phyloP scores from a whole-genome alignment of 805 yeast genomes.

The Dipodascopsis tothii region DNA sequence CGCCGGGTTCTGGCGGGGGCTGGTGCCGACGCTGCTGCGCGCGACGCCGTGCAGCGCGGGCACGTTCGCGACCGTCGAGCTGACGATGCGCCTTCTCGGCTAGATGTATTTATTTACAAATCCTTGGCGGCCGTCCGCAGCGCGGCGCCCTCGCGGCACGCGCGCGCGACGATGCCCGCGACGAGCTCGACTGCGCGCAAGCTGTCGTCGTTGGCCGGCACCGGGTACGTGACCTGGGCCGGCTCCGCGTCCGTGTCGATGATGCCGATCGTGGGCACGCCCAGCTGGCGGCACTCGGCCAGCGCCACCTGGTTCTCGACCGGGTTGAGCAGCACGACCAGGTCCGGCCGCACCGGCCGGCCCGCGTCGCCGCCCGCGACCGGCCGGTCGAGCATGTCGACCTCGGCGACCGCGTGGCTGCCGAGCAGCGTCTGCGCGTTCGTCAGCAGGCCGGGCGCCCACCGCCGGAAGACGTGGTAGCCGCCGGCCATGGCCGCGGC shows the following conservation, averaged over 20 bases:
- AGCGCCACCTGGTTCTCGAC: constrained; percentile 74
- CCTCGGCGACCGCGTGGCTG: constrained; percentile 60
- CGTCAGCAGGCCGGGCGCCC: constrained; percentile 94
- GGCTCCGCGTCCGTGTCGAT: constrained; percentile 94
- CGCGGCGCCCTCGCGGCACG: constrained; percentile 88
- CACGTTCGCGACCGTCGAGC: constrained; percentile 87
- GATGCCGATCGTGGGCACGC: constrained; percentile 89
- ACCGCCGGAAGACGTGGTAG: constrained; percentile 70
- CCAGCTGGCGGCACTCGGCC: constrained; percentile 68
- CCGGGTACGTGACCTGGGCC: constrained; percentile 79
- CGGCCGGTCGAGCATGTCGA: constrained; percentile 63
- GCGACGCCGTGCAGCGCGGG: constrained; percentile 99
- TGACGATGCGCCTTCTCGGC: constrained; percentile 57
- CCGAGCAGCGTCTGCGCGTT: constrained; percentile 63
- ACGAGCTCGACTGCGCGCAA: constrained; percentile 71
- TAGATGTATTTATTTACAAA: not conserved
- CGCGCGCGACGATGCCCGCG: constrained; percentile 73
- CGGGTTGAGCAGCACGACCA: constrained; percentile 80
- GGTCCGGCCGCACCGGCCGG: constrained; percentile 64
- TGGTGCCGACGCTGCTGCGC: constrained; percentile 82
- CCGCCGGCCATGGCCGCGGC: constrained; percentile 77
- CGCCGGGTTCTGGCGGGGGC: constrained; percentile 80
- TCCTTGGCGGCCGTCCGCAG: constrained; percentile 33
- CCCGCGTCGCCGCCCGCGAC: constrained; percentile 43
- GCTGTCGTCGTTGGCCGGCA: constrained; percentile 94